Base-by-base conservation (phyloP, 148 eudicot genomes). In the Oxyria digyna region DNA sequence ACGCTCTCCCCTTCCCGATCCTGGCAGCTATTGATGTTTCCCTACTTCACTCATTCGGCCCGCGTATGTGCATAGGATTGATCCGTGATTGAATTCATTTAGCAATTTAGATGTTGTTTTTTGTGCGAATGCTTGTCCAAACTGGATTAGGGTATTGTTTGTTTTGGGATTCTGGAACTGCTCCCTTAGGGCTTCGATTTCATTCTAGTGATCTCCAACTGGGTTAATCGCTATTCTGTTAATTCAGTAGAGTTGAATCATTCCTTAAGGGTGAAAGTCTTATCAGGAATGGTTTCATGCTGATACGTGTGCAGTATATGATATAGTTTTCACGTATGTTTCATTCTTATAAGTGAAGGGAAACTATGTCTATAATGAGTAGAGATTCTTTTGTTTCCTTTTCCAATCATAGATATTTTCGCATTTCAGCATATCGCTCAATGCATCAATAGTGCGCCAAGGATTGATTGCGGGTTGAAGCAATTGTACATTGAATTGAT, bases 151-250 rank as follows among this genome's bases (percentile, higher is more conserved):
- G 63, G 12, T 24, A 55, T 55, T 55, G 63, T 10, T 55, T 55
- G 17, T 13, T 11, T 55, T 55, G 17, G 33, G 63, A 55, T 55
- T 55, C 17, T 55, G 33, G 14, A 32, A 17, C 33, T 33, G 11
- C 27, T 33, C 63, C 33, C 4, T 55, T 55, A 55, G 33, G 63
- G 35, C 63, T 55, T 55, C 63, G 63, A 55, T 55, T 55, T 26
- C 63, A 55, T 26, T 13, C 27, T 27, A 27, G 33, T 27, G 63
- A 27, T 27, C 13, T 55, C 33, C 26, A 55, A 10, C 21, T 50
- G 26, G 57, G 24, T 20, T 50, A 50, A 50, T 50, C 57, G 9
- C n/a, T 24, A 27, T 20, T 50, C 37, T 2, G 37, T 2, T 33
- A 33, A 2, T 33, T 33, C 27, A 50, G 57, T 20, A 50, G 12